Base-by-base conservation (phyloP, 768 basidiomycete genomes). In the Rhizopogon vesiculosus region DNA sequence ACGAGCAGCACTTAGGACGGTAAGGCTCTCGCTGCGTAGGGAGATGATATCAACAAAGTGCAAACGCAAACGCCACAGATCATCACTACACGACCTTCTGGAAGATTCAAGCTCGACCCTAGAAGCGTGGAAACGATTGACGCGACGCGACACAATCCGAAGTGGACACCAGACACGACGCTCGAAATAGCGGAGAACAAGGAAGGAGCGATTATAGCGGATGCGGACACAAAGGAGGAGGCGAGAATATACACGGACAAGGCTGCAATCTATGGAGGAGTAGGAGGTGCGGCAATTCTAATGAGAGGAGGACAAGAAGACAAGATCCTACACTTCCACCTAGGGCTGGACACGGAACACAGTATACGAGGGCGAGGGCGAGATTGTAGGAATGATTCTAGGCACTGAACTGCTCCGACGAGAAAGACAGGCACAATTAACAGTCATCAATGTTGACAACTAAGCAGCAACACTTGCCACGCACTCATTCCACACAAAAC, bases 241-340 rank as follows among this genome's bases (percentile, higher is more conserved):
- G 40, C 58, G 0, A 29, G 42, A 2, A 43, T 67, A 9, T 68
- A 60, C 54, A 55, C 61, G 1, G 65, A 68, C 38, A 56, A 12
- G 50, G 13, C 38, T 2, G 13, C 38, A 5, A 39, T 39, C 15
- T 5, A 39, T 15, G 38, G 38, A 16, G 62, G 68, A 22, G 54
- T 68, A 7, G 63, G 63, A 1, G 66, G 60, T 6, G 61, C 66
- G 0, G 58, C 63, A 12, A 51, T 62, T 0, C 51, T 62, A 1
- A 19, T 38, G 5, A 28, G 38, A 12, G 38, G 5, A 39, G 38
- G 38, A 7, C 38, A 39, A 16, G 38, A 39, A 15, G 16, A 39
- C 13, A 39, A 39, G 16, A 15, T 15, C 3, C 5, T 61, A 3
- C 42, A 39, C 18, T 57, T 48, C 45, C 40, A 57, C 45, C 56